These are phyloP conservation scores for Porphyrellus sp. DNA, from an alignment of 1,284 basidiomycete genomes.

Conservation along the genomic window DNA sequence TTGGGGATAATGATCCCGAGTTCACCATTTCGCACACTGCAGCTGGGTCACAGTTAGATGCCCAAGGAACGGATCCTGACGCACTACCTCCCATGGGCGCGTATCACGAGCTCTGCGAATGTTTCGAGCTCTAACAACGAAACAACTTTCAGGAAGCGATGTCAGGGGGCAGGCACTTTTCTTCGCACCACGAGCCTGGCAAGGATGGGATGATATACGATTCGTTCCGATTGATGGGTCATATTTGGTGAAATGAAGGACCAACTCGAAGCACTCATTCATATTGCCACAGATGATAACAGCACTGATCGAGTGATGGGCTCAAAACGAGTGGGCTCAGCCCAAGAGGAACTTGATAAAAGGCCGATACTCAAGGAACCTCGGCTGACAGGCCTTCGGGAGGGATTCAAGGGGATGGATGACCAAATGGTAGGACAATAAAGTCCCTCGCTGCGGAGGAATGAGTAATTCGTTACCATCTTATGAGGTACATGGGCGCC, in stretches of 20 bases:
- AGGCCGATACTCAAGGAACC: not conserved
- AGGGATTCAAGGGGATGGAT: not conserved
- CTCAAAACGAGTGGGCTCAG: not conserved
- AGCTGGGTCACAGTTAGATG: not conserved
- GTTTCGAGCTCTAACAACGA: not conserved
- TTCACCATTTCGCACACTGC: not conserved
- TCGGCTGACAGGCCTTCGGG: not conserved
- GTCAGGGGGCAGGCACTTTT: conserved; percentile 1
- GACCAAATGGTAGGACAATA: conserved; percentile 9
- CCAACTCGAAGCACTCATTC: conserved; percentile 6
- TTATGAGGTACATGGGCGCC: conserved; percentile 22
- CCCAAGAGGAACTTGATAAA: not conserved
- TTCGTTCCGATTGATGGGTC: conserved; percentile 2
- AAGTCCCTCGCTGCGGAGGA: conserved; percentile 5
- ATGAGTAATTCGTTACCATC: conserved; percentile 30
- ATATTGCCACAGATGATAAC: not conserved
- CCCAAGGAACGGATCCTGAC: not conserved
- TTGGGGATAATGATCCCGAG: not conserved
- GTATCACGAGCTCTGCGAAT: not conserved
- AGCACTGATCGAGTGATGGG: not conserved
- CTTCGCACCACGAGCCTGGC: not conserved
- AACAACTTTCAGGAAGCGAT: not conserved
- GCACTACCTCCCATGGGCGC: not conserved
- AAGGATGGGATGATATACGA: not conserved
- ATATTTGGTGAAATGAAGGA: conserved; percentile 12